Percentiles rank a stretch among this genome's conserved stretches.
These are phyloP conservation scores for Hibiscus syriacus DNA, from an alignment of 345 rosid genomes.

Conservation along the genomic window DNA sequence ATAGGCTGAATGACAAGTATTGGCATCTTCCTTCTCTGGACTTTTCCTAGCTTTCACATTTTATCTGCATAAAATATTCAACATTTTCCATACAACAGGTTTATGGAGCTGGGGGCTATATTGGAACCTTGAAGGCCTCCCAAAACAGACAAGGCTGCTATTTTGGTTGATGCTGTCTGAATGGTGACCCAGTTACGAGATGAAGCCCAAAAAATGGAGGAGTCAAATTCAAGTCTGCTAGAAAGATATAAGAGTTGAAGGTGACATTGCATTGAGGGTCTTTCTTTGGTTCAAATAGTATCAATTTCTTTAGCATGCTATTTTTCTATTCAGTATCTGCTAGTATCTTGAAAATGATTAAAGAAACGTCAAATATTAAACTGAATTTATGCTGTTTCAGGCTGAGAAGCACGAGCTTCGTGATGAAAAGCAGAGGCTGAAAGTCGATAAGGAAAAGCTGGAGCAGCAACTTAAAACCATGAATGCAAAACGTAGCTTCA, in stretches of 20 bases:
- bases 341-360: not conserved
- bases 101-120: conserved; percentile 72
- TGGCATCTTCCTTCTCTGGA: conserved; percentile 9
- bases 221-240: conserved; percentile 71
- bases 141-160: conserved; percentile 85
- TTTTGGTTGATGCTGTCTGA: conserved; percentile 69
- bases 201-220: conserved; percentile 74
- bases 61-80: not conserved
- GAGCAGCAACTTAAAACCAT: conserved; percentile 60
- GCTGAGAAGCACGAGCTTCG: conserved; percentile 83
- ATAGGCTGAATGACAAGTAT: conserved; percentile 87
- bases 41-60: not conserved
- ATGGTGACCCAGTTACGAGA: conserved; percentile 74
- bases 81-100: conserved; percentile 36
- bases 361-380: not conserved
- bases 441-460: conserved; percentile 56
- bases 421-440: conserved; percentile 59
- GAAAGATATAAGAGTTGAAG: conserved; percentile 76
- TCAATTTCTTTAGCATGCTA: not conserved
- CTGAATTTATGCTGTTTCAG: conserved; percentile 23
- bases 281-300: not conserved
- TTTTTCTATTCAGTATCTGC: not conserved
- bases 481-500: conserved; percentile 61
- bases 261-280: conserved; percentile 19
- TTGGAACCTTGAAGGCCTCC: conserved; percentile 89